Conservation (phyloP, 345 rosid genomes). For the Carallia brachiata region DNA sequence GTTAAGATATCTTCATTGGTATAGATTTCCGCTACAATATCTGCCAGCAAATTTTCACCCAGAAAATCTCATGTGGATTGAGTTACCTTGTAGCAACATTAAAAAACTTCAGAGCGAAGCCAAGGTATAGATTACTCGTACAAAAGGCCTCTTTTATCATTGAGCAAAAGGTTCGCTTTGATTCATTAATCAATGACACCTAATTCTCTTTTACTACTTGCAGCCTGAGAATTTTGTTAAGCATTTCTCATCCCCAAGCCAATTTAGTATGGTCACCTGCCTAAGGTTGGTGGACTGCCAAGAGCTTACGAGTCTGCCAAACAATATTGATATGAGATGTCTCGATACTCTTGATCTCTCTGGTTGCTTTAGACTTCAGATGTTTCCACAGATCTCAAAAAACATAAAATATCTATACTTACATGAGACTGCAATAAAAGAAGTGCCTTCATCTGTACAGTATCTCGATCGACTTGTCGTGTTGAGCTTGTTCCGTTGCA, state of each 20-base stretch:
- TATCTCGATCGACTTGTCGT: not conserved
- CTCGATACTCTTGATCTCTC: conserved; percentile 9
- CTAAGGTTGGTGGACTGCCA: not conserved
- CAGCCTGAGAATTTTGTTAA: not conserved
- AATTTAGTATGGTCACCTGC: not conserved
- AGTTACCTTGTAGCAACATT: not conserved
- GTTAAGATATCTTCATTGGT: not conserved
- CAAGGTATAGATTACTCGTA: not conserved
- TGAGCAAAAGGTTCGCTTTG: too few species aligned
- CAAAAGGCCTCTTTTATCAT: not conserved
- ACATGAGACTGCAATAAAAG: not conserved
- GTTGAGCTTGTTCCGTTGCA: not conserved
- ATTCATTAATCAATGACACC: not conserved
- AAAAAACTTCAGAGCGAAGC: not conserved
- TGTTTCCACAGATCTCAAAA: conserved; percentile 1
- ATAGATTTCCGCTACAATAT: not conserved
- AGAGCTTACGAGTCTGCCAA: conserved; percentile 1
- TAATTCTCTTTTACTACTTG: not conserved
- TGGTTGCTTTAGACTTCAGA: not conserved
- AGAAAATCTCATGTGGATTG: not conserved
- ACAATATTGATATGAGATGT: not conserved
- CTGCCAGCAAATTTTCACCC: not conserved
- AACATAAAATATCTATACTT: not conserved
- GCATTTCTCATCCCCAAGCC: not conserved
- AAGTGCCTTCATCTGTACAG: not conserved